Percentiles rank a stretch among this genome's conserved stretches.
Evolutionary conservation across 2,329 filamentous ascomycete genomes (phyloP).

Genomic region (Whalleya microplaca): DNA sequence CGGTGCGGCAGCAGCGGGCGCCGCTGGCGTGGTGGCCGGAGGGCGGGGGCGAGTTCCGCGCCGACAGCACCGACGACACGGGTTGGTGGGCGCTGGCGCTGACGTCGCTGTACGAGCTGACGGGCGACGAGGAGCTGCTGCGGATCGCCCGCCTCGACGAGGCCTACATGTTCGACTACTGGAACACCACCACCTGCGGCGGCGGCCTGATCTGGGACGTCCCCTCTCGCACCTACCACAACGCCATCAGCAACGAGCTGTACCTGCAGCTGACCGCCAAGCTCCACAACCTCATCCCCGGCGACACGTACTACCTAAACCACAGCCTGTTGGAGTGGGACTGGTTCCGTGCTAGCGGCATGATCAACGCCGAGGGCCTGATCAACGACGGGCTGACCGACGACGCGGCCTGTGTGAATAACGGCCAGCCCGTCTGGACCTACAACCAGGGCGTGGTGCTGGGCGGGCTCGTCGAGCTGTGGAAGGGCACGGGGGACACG

Average conservation of each 20-base stretch:
- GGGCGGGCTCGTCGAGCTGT: slow-evolving; percentile 58
- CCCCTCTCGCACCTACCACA: slow-evolving; percentile 44
- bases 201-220: slow-evolving; percentile 51
- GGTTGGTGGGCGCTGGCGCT: slow-evolving; percentile 57
- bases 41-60: slow-evolving; percentile 43
- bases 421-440: slow-evolving; percentile 45
- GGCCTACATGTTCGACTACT: slow-evolving; percentile 50
- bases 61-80: slow-evolving; percentile 48
- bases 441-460: slow-evolving; percentile 64
- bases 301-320: slow-evolving; percentile 40
- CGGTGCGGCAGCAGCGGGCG: slow-evolving; percentile 39
- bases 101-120: slow-evolving; percentile 53
- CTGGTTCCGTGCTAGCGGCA: slow-evolving; percentile 46
- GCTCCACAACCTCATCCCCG: slow-evolving; percentile 46
- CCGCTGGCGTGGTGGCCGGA: slow-evolving; percentile 42
- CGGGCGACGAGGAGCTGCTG: slow-evolving; percentile 48
- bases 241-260: slow-evolving; percentile 52
- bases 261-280: slow-evolving; percentile 48
- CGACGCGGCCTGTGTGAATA: slow-evolving; percentile 36
- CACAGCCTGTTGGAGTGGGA: slow-evolving; percentile 48
- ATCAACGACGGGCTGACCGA: slow-evolving; percentile 49
- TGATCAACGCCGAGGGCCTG: slow-evolving; percentile 44
- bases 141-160: slow-evolving; percentile 50
- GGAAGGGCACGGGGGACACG: slow-evolving; percentile 39
- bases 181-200: slow-evolving; percentile 46